These are phyloP conservation scores for Solanum sitiens DNA, from an alignment of 257 asterid species.

Conservation along the genomic window DNA sequence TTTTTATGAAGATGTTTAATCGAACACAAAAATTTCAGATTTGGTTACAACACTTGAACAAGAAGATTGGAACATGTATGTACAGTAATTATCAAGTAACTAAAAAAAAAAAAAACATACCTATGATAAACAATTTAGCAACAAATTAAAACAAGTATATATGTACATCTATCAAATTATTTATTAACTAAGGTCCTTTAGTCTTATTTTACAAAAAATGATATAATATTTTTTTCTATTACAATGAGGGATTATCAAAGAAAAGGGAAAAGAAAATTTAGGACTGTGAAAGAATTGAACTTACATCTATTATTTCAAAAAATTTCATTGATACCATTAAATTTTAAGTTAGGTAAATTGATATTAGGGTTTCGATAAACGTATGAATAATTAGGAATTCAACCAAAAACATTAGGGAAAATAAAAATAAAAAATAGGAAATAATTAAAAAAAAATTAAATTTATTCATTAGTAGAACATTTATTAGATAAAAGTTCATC, in stretches of 20 bases:
- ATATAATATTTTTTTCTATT: background rate
- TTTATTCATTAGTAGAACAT: background rate
- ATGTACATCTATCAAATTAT: background rate
- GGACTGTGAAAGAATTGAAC: background rate
- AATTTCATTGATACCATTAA: background rate
- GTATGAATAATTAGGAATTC: background rate
- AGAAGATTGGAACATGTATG: background rate
- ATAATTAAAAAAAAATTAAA: background rate
- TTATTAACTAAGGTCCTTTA: background rate
- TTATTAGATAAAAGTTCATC: slow-evolving; percentile 5
- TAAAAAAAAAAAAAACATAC: too few species aligned
- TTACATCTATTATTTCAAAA: background rate
- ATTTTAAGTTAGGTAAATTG: background rate
- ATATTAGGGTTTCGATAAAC: background rate
- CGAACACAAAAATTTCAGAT: background rate
- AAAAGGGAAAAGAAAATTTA: background rate
- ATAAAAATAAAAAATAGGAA: background rate
- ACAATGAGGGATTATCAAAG: background rate
- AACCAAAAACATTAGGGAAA: background rate
- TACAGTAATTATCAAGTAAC: background rate
- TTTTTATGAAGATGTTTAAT: background rate
- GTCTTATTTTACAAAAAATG: background rate
- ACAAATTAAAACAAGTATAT: background rate
- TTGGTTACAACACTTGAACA: background rate
- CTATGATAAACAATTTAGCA: background rate